Conservation (phyloP, 1,139 yeast species). For the Kazachstania sp. region DNA sequence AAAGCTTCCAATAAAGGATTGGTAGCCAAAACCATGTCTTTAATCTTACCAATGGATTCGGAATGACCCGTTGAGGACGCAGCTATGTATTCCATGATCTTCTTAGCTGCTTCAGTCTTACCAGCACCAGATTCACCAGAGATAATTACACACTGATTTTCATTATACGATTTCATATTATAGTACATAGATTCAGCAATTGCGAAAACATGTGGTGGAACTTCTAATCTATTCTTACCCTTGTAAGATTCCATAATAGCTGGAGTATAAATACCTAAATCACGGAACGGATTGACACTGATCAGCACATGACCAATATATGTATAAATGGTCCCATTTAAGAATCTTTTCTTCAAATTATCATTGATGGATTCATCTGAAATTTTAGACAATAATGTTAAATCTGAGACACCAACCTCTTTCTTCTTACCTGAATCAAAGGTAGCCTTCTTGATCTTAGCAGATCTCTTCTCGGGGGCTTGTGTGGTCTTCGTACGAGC, state of each 20-base stretch:
- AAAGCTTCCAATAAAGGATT: constrained; percentile 93
- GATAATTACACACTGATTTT: constrained; percentile 94
- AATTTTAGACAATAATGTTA: constrained; percentile 80
- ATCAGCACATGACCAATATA: constrained; percentile 84
- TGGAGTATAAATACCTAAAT: constrained; percentile 87
- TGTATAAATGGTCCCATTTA: constrained; percentile 83
- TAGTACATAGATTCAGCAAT: constrained; percentile 97
- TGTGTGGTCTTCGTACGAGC: constrained; percentile 55
- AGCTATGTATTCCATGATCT: constrained; percentile 97
- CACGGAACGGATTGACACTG: constrained; percentile 94
- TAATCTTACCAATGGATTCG: constrained; percentile 66
- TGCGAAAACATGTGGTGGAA: constrained; percentile 98
- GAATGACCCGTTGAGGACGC: constrained; percentile 60
- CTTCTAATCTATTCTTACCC: constrained; percentile 90
- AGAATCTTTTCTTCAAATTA: constrained; percentile 79
- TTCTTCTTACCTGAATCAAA: constrained; percentile 84
- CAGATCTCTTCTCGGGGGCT: constrained; percentile 41
- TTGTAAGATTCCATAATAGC: constrained; percentile 66
- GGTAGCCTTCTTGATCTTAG: constrained; percentile 75
- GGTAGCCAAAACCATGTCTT: constrained; percentile 96
- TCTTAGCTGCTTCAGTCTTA: constrained; percentile 96
- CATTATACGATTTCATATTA: constrained; percentile 87
- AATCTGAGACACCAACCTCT: constrained; percentile 95
- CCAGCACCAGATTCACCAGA: constrained; percentile 99
- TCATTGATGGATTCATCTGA: constrained; percentile 91